phyloP scores from a whole-genome alignment of 805 yeast genomes.

The Starmerella sp. region DNA sequence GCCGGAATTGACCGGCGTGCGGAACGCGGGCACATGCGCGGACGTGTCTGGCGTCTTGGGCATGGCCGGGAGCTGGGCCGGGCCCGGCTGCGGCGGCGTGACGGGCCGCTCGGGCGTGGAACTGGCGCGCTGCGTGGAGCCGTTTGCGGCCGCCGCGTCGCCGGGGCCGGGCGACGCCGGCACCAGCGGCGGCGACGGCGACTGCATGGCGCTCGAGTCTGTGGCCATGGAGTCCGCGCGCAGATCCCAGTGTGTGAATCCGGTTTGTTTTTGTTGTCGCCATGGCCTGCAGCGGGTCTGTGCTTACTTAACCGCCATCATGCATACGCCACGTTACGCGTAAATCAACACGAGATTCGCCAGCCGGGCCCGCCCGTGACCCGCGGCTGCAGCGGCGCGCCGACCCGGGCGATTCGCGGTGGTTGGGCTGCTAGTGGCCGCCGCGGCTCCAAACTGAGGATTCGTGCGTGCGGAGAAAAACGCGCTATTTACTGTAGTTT shows the following conservation, averaged over 20 bases:
- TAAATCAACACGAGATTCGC: not conserved
- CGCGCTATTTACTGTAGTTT: too few relatives aligned
- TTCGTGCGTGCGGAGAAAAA: too few relatives aligned
- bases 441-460: too few relatives aligned
- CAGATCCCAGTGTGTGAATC: not conserved
- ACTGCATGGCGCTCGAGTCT: not conserved
- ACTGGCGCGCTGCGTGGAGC: not conserved
- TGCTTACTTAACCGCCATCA: not conserved
- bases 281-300: not conserved
- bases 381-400: not conserved
- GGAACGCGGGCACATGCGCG: not conserved
- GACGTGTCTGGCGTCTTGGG: conserved; percentile 8
- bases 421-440: too few relatives aligned
- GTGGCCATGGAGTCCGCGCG: not conserved
- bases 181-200: not conserved
- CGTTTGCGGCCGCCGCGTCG: not conserved
- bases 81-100: conserved; percentile 1
- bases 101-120: conserved; percentile 2
- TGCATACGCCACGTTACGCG: conserved; percentile 6
- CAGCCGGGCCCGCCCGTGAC: not conserved
- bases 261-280: conserved; percentile 5
- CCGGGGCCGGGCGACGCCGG: not conserved
- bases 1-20: conserved; percentile 3
- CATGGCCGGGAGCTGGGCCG: not conserved
- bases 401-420: not conserved